Evolutionary conservation across 2,329 filamentous ascomycete species (phyloP), one percentile per base, ranked within the genome.

Genomic region (Coleophoma eucalyptorum): DNA sequence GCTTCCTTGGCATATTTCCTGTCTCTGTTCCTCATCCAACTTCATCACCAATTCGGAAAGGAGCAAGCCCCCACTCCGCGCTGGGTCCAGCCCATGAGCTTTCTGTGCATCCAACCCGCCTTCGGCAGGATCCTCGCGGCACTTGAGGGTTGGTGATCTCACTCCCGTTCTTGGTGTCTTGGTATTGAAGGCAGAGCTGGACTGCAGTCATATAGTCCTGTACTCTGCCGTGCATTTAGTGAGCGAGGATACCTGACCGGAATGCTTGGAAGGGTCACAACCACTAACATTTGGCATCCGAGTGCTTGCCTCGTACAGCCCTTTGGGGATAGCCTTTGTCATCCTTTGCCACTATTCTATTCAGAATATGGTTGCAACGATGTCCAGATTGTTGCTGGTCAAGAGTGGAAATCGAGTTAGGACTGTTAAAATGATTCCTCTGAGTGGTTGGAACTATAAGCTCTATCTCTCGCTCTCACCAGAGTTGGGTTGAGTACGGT

Each of bases 41-140:
- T 35, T 10, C 40, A 5, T 21, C 41, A 35, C 10, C 33, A 10
- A 35, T 35, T 35, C 33, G 33, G 10, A 35, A 35, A 10, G 15
- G 10, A 10, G 33, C 33, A 35, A 35, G 33, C 33, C 33, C 33
- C 10, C 33, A n/a, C n/a, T n/a, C n/a, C n/a, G n/a, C n/a, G n/a
- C n/a, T n/a, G n/a, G n/a, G n/a, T n/a, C n/a, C n/a, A n/a, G 2
- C 35, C 12, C 35, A 6, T 3, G 5, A 12, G 3, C 35, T 49
- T 48, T 49, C 48, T 26, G 37, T 55, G 50, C 52, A 45, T 44
- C 50, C 43, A 50, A 51, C 49, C 52, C 47, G 50, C 37, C 55
- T 49, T n/a, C 18, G 48, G 48, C 49, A 41, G 33, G 56, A 55
- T 55, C 54, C 32, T 43, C 52, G 21, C 45, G 46, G 53, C 19